phyloP scores from a whole-genome alignment of 2,329 filamentous ascomycete species.

The Immersiporthe knoxdaviesiana region DNA sequence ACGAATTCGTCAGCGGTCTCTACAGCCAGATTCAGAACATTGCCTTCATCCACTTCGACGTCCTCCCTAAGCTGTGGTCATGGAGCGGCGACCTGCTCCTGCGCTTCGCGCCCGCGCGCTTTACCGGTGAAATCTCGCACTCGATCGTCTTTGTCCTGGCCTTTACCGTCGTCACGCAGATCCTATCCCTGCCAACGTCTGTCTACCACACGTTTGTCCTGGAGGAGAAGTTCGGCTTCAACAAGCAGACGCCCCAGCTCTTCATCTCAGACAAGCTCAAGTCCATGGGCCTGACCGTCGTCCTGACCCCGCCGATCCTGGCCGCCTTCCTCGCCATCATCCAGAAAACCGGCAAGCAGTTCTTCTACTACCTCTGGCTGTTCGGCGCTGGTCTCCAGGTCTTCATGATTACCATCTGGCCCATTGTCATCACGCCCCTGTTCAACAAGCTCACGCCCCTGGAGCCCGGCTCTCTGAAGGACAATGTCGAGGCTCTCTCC shows the following conservation, averaged over 20 bases:
- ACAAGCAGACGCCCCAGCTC: conserved; percentile 90
- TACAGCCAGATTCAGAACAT: conserved; percentile 88
- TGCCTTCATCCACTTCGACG: conserved; percentile 85
- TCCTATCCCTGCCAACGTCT: conserved; percentile 77
- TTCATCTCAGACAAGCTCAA: conserved; percentile 93
- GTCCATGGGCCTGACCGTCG: conserved; percentile 78
- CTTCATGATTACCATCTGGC: conserved; percentile 95
- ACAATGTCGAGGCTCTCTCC: conserved; percentile 82
- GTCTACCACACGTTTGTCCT: conserved; percentile 96
- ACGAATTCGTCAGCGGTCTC: conserved; percentile 77
- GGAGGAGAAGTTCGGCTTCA: conserved; percentile 97
- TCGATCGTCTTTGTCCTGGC: conserved; percentile 89
- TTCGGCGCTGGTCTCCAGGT: conserved; percentile 89
- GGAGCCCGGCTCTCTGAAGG: conserved; percentile 84
- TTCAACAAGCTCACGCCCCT: conserved; percentile 99
- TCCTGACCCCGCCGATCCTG: conserved; percentile 83
- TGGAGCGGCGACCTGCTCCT: conserved; percentile 76
- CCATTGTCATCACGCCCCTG: conserved; percentile 87
- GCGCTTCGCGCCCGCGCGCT: conserved; percentile 73
- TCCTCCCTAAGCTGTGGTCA: conserved; percentile 89
- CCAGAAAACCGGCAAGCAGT: conserved; percentile 87
- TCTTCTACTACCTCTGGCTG: conserved; percentile 98
- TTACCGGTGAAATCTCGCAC: conserved; percentile 90
- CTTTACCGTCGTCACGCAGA: conserved; percentile 80
- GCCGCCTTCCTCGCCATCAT: conserved; percentile 93